These are phyloP conservation scores for Meyerozyma carpophila DNA, from an alignment of 1,139 yeast species.

Conservation along the genomic window DNA sequence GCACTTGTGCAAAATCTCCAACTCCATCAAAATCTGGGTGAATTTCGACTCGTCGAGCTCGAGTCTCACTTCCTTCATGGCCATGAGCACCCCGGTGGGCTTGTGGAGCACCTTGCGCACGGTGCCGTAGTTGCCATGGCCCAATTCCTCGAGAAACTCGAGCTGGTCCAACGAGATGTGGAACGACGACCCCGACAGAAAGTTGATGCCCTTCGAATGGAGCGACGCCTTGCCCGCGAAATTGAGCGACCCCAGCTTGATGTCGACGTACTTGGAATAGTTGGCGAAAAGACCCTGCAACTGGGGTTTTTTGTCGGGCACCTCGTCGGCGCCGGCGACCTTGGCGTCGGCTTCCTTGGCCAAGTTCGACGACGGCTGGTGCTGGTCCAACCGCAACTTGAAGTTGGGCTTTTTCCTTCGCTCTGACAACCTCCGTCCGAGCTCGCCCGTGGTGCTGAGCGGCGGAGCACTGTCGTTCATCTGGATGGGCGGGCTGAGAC, in stretches of 20 bases:
- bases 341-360: conserved; percentile 6
- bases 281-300: conserved; percentile 67
- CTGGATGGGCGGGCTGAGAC: conserved; percentile 12
- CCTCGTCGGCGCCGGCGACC: not conserved
- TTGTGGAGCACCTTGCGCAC: conserved; percentile 89
- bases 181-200: conserved; percentile 82
- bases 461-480: conserved; percentile 4
- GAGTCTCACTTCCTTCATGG: conserved; percentile 92
- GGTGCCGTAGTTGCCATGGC: conserved; percentile 94
- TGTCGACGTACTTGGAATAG: conserved; percentile 82
- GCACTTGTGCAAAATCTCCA: conserved; percentile 89
- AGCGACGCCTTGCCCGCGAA: conserved; percentile 92
- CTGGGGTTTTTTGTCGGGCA: conserved; percentile 15
- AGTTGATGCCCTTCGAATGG: conserved; percentile 88
- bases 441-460: conserved; percentile 27
- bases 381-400: conserved; percentile 26
- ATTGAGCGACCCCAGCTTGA: conserved; percentile 84
- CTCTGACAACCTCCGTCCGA: conserved; percentile 33
- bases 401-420: conserved; percentile 36
- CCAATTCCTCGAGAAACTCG: conserved; percentile 79
- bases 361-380: conserved; percentile 7
- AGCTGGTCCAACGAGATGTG: conserved; percentile 82
- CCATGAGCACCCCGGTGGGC: conserved; percentile 93
- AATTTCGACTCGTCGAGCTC: conserved; percentile 90
- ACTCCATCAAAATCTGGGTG: conserved; percentile 91